Conservation (phyloP, 805 yeast genomes). For the Candida silvatica region DNA sequence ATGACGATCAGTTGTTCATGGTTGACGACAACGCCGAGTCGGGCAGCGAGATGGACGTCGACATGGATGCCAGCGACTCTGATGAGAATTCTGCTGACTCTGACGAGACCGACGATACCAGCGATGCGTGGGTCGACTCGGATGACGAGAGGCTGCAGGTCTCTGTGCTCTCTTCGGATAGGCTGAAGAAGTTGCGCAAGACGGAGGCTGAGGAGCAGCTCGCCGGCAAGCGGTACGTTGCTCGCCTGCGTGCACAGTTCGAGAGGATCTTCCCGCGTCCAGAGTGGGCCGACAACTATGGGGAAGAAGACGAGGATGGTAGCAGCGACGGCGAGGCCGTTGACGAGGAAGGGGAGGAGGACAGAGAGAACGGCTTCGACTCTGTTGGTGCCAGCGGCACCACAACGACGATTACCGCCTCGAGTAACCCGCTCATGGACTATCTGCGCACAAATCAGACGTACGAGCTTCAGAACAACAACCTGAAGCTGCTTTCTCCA, state of each 20-base stretch:
- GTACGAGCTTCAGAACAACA: constrained; percentile 22
- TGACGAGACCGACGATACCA: constrained; percentile 3
- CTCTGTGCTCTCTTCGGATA: constrained; percentile 50
- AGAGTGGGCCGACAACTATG: constrained; percentile 54
- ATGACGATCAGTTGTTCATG: constrained; percentile 45
- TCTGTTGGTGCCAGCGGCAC: constrained; percentile 8
- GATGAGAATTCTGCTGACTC: constrained; percentile 19
- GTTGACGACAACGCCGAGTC: constrained; percentile 34
- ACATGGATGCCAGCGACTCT: constrained; percentile 18
- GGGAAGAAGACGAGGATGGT: constrained; percentile 3
- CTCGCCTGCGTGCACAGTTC: constrained; percentile 49
- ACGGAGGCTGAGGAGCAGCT: constrained; percentile 29
- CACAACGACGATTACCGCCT: constrained; percentile 12
- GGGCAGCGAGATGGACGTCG: constrained; percentile 26
- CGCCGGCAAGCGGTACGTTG: constrained; percentile 25
- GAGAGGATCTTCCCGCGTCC: constrained; percentile 75
- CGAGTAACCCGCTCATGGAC: constrained; percentile 24
- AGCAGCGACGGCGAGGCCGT: background rate
- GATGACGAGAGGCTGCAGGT: constrained; percentile 75
- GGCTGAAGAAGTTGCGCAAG: constrained; percentile 63
- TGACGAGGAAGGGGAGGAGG: constrained; percentile 2
- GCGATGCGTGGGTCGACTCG: constrained; percentile 76
- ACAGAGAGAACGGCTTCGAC: constrained; percentile 3
- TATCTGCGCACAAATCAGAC: constrained; percentile 25
- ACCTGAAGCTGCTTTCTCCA: constrained; percentile 56